Percentiles rank a stretch among this genome's conserved stretches.
Conservation (phyloP, 2,329 filamentous ascomycete species). For the Ophiostoma tasmaniense region DNA sequence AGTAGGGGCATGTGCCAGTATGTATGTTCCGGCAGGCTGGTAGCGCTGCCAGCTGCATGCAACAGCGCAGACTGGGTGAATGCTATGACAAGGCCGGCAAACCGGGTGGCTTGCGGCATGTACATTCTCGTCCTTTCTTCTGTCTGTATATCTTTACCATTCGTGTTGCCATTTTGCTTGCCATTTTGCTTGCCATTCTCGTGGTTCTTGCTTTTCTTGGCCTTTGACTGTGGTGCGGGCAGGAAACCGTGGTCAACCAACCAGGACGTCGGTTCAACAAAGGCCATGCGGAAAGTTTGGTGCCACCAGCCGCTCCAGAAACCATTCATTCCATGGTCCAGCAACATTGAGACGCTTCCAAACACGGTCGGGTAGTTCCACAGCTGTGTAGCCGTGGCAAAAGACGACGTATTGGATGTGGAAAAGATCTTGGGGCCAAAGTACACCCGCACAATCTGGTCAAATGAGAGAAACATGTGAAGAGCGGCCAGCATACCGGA, state of each 20-base stretch:
- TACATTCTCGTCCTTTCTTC: neutral
- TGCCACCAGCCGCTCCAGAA: slow-evolving; percentile 90
- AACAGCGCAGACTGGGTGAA: slow-evolving; percentile 61
- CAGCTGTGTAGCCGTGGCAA: slow-evolving; percentile 36
- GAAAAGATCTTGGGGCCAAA: slow-evolving; percentile 8
- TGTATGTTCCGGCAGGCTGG: slow-evolving; percentile 46
- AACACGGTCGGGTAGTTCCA: slow-evolving; percentile 49
- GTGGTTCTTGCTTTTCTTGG: slow-evolving; percentile 16
- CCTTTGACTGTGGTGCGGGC: slow-evolving; percentile 22
- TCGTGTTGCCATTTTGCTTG: neutral
- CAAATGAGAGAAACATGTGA: slow-evolving; percentile 48
- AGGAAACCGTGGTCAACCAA: slow-evolving; percentile 36
- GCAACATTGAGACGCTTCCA: slow-evolving; percentile 46
- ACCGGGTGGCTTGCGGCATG: neutral
- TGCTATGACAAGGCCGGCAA: slow-evolving; percentile 34
- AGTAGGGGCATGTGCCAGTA: slow-evolving; percentile 44
- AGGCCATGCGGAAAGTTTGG: slow-evolving; percentile 72
- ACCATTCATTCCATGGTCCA: slow-evolving; percentile 64
- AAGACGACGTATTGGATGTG: slow-evolving; percentile 35
- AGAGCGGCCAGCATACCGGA: slow-evolving; percentile 52
- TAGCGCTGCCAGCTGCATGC: slow-evolving; percentile 63
- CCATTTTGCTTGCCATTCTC: neutral
- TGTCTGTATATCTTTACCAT: neutral
- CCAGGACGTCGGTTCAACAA: slow-evolving; percentile 50
- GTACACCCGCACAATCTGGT: slow-evolving; percentile 20